Evolutionary conservation across 2,329 filamentous ascomycete genomes (phyloP).

Genomic region (Aspergillus fischeri): DNA sequence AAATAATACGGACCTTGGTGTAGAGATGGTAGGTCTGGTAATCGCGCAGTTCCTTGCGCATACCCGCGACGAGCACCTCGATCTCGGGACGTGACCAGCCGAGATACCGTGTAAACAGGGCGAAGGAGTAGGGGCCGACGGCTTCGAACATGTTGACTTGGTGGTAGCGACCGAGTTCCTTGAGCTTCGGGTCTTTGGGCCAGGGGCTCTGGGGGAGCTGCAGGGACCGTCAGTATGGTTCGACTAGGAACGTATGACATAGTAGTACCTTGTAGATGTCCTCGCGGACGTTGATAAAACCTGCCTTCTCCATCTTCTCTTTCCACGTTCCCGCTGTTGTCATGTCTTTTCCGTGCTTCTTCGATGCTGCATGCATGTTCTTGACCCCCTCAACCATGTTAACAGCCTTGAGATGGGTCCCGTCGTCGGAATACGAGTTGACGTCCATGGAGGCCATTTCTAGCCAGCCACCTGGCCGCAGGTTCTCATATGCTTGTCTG

Average conservation of each 20-base stretch:
- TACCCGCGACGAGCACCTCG: slow-evolving; percentile 35
- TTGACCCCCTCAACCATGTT: slow-evolving; percentile 21
- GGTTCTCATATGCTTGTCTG: slow-evolving; percentile 18
- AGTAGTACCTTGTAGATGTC: slow-evolving; percentile 38
- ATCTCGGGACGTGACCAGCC: slow-evolving; percentile 37
- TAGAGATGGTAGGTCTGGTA: slow-evolving; percentile 33
- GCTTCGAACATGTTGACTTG: slow-evolving; percentile 36
- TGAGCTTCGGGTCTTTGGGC: slow-evolving; percentile 50
- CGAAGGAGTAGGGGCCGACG: slow-evolving; percentile 32
- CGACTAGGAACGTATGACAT: neutral
- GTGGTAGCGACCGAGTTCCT: slow-evolving; percentile 46
- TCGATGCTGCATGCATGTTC: slow-evolving; percentile 27
- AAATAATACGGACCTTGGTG: slow-evolving; percentile 27
- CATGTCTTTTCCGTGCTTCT: slow-evolving; percentile 32
- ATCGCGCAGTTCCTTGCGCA: slow-evolving; percentile 36
- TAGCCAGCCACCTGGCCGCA: slow-evolving; percentile 26
- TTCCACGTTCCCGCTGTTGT: slow-evolving; percentile 32
- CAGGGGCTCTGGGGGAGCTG: slow-evolving; percentile 50
- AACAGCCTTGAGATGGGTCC: slow-evolving; percentile 23
- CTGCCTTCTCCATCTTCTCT: slow-evolving; percentile 46
- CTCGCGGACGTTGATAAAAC: slow-evolving; percentile 52
- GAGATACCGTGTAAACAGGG: slow-evolving; percentile 37
- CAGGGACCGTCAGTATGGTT: neutral
- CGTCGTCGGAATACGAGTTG: slow-evolving; percentile 73
- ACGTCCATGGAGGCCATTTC: slow-evolving; percentile 68